Evolutionary conservation across 495 filamentous ascomycete species (phyloP), one percentile per base, ranked within the genome.

Genomic region (Aspergillus sclerotiicarbonarius): DNA sequence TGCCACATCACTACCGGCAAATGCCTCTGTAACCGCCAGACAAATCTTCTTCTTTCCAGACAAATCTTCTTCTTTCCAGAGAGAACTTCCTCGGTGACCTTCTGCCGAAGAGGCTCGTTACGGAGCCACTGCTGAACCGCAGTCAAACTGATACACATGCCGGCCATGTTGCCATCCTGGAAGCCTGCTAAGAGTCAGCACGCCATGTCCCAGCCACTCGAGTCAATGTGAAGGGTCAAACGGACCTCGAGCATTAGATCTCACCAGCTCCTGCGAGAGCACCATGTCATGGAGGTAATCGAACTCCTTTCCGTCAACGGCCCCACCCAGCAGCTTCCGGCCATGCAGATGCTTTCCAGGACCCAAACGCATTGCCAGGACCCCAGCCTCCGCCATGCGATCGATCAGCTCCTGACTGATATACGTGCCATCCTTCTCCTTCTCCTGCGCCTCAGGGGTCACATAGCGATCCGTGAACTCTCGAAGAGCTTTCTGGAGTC

Each of bases 201-300:
- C 32, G 1, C 29, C 67, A 56, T 4, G 80, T 71, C 56, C 80
- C 54, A 65, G 78, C n/a, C 80, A 81, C 57, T 82, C 12, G 13
- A 39, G 31, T 0, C 13, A 16, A 21, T 19, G 21, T 10, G 53
- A 32, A 21, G 31, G 9, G 8, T 2, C 19, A 53, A 19, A 59
- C 65, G 4, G 19, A 67, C 87, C 89, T 61, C 90, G 76, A 41
- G 85, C 86, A 67, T 86, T 89, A 19, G 81, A 71, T 58, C 90
- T 82, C 10, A 82, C 81, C 62, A 87, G 70, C 71, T 96, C 90
- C 74, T 96, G 91, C 25, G 78, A 73, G 13, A 87, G 76, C 60
- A 94, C 83, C 67, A 94, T 67, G 70, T 93, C 90, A 73, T 93
- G 90, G 70, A 96, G 87, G 71, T 92, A 91, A 70, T 96, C 90